phyloP scores from a whole-genome alignment of 2,329 filamentous ascomycete species.

The Calonectria crousiana region DNA sequence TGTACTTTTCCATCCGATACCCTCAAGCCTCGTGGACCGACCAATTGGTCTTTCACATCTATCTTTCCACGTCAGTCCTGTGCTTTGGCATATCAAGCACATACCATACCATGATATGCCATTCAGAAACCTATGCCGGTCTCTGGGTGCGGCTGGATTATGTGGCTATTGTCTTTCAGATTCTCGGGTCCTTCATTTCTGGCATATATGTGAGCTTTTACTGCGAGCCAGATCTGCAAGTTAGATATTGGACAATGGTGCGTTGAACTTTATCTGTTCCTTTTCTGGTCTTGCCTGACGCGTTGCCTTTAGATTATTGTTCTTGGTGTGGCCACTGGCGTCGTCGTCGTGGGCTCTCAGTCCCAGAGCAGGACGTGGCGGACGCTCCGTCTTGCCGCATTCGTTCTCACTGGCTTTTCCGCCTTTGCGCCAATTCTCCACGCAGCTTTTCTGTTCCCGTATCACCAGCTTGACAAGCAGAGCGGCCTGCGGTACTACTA shows the following conservation, averaged over 20 bases:
- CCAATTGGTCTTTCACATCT: constrained; percentile 36
- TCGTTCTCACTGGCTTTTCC: constrained; percentile 51
- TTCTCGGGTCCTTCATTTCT: constrained; percentile 38
- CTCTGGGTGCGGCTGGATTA: constrained; percentile 40
- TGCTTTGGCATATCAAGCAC: constrained; percentile 36
- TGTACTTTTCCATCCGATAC: constrained; percentile 36
- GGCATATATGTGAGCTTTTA: constrained; percentile 45
- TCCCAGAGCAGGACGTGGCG: constrained; percentile 34
- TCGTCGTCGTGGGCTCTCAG: constrained; percentile 47
- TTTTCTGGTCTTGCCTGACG: constrained; percentile 13
- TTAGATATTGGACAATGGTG: constrained; percentile 45
- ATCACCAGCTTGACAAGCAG: constrained; percentile 46
- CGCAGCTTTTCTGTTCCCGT: constrained; percentile 43
- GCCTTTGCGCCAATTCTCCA: constrained; percentile 54
- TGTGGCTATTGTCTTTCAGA: constrained; percentile 38
- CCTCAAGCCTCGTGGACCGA: constrained; percentile 31
- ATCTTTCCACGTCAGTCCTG: constrained; percentile 34
- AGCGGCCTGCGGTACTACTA: constrained; percentile 46
- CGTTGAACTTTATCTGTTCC: not conserved
- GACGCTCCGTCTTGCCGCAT: constrained; percentile 47
- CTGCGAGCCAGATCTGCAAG: constrained; percentile 42
- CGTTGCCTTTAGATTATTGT: constrained; percentile 31
- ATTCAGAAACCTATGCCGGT: constrained; percentile 35
- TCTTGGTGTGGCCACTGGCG: constrained; percentile 23
- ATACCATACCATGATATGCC: constrained; percentile 43